phyloP scores from a whole-genome alignment of 2,329 filamentous ascomycete genomes.

The Diaporthe destruens region DNA sequence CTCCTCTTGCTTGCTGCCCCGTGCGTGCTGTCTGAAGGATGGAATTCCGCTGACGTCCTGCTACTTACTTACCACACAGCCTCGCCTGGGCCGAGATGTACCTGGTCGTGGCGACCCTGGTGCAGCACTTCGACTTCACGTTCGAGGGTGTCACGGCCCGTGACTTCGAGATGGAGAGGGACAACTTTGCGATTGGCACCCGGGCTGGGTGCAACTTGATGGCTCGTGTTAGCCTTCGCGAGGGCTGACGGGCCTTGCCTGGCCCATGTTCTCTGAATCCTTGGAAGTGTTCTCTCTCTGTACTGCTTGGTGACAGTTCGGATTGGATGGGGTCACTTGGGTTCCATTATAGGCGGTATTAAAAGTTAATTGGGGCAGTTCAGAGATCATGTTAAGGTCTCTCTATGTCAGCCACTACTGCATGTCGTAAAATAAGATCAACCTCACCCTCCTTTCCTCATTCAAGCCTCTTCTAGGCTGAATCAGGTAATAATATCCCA shows the following conservation, averaged over 20 bases:
- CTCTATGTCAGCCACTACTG: no score
- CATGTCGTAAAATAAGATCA: no score
- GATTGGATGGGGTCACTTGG: no score
- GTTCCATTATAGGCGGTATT: no score
- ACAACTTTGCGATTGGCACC: slow-evolving; percentile 24
- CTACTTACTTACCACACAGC: neutral
- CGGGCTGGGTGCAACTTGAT: slow-evolving; percentile 31
- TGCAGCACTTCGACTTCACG: slow-evolving; percentile 44
- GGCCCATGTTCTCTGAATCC: neutral
- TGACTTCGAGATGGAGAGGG: slow-evolving; percentile 30
- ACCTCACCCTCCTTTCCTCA: no score
- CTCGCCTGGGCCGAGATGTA: slow-evolving; percentile 46
- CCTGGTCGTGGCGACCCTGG: slow-evolving; percentile 43
- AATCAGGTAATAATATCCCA: no score
- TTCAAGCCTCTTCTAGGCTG: no score
- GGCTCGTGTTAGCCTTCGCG: neutral
- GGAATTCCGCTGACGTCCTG: neutral
- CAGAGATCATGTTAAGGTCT: no score
- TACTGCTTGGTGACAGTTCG: no score
- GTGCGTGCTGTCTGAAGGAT: no score
- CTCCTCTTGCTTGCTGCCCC: neutral
- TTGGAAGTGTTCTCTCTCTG: neutral
- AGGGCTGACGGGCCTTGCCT: neutral
- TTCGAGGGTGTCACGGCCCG: slow-evolving; percentile 5
- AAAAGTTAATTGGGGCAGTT: no score